These are phyloP conservation scores for Sistotremastrum niveocremeum DNA, from an alignment of 768 basidiomycete genomes.

Conservation along the genomic window DNA sequence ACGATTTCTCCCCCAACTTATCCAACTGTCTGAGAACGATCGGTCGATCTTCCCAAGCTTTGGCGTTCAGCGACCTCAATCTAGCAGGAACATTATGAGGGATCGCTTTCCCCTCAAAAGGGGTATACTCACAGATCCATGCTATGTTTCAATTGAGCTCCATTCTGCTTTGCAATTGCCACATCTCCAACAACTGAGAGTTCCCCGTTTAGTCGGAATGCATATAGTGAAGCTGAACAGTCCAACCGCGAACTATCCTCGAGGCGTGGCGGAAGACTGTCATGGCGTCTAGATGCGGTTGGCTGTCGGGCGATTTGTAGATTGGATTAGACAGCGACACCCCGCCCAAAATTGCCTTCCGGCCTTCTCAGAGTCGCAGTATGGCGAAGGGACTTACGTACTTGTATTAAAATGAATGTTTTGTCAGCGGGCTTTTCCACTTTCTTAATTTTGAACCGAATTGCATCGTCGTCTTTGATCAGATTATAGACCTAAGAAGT, in stretches of 20 bases:
- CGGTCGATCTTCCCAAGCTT: conserved; percentile 86
- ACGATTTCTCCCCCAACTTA: conserved; percentile 90
- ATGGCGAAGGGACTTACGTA: conserved; percentile 13
- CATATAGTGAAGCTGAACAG: neutral
- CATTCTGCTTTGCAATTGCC: conserved; percentile 49
- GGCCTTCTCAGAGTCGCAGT: conserved; percentile 1
- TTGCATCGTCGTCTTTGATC: conserved; percentile 57
- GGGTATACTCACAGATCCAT: conserved; percentile 49
- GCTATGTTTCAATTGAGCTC: conserved; percentile 54
- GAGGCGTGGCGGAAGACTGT: conserved; percentile 61
- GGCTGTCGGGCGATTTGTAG: conserved; percentile 57
- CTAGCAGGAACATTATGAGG: conserved; percentile 22
- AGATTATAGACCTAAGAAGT: conserved; percentile 42
- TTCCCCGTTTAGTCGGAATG: conserved; percentile 1
- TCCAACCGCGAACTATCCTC: conserved; percentile 62
- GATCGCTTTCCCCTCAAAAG: neutral
- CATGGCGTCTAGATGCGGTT: conserved; percentile 56
- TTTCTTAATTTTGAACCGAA: conserved; percentile 64
- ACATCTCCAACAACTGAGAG: conserved; percentile 63
- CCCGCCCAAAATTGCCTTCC: conserved; percentile 56
- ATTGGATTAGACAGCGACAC: conserved; percentile 57
- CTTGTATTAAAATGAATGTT: conserved; percentile 69
- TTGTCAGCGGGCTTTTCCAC: conserved; percentile 64
- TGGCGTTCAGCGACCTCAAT: conserved; percentile 63
- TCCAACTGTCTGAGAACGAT: conserved; percentile 77